A percentile compares a stretch with the other conserved stretches of the same genome.
Evolutionary conservation across 2,329 filamentous ascomycete genomes (phyloP).

Genomic region (Arthrobotrys sphaeroides): DNA sequence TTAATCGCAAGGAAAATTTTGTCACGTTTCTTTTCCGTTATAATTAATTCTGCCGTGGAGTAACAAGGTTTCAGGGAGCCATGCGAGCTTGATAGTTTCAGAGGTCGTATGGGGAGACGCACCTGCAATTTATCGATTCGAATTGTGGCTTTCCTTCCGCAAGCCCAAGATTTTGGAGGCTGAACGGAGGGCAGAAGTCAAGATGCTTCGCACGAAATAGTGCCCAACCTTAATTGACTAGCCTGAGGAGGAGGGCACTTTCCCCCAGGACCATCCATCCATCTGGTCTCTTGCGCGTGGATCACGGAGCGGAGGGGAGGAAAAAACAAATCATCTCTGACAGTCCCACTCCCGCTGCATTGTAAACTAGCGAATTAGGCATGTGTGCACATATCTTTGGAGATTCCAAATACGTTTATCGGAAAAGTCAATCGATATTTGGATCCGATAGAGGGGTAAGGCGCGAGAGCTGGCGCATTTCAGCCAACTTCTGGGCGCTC

Average conservation of each 20-base stretch:
- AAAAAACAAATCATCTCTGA: slow-evolving; percentile 49
- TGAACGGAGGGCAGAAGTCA: slow-evolving; percentile 50
- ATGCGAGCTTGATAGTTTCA: slow-evolving; percentile 54
- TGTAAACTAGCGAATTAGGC: slow-evolving; percentile 51
- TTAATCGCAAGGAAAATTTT: slow-evolving; percentile 21
- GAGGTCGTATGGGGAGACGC: slow-evolving; percentile 47
- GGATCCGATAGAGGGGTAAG: slow-evolving; percentile 18
- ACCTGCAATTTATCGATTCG: slow-evolving; percentile 54
- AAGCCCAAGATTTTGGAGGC: slow-evolving; percentile 44
- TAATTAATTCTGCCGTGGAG: slow-evolving; percentile 48
- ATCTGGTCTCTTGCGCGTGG: slow-evolving; percentile 53
- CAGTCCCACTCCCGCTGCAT: slow-evolving; percentile 52
- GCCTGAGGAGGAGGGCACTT: slow-evolving; percentile 31
- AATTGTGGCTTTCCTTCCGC: slow-evolving; percentile 53
- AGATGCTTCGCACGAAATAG: slow-evolving; percentile 50
- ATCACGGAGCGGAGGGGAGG: slow-evolving; percentile 25
- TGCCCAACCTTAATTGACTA: slow-evolving; percentile 31
- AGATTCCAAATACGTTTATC: slow-evolving; percentile 53
- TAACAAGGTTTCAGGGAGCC: slow-evolving; percentile 47
- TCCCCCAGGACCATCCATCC: slow-evolving; percentile 51
- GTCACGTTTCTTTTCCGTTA: slow-evolving; percentile 36
- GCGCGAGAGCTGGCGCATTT: slow-evolving; percentile 20
- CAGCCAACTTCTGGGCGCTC: slow-evolving; percentile 4
- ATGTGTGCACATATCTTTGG: slow-evolving; percentile 41
- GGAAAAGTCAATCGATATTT: slow-evolving; percentile 44